Conservation (phyloP, 2,329 filamentous ascomycete species). For the Scedosporium boydii region DNA sequence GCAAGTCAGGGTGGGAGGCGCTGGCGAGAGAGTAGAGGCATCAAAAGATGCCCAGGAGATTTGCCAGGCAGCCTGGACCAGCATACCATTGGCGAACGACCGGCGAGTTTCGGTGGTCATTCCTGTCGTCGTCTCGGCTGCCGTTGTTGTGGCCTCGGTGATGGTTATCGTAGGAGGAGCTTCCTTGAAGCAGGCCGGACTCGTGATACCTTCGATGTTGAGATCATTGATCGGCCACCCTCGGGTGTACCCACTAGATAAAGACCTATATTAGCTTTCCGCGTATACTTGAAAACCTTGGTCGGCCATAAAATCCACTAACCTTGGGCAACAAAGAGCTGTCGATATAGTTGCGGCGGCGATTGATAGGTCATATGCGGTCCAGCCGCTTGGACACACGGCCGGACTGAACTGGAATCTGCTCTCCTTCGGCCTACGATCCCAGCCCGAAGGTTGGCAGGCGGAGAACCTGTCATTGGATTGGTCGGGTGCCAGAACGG, state of each 20-base stretch:
- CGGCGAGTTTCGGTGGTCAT: neutral
- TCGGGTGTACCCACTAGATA: neutral
- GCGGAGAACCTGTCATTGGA: neutral
- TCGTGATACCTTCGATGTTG: neutral
- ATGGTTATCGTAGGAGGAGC: neutral
- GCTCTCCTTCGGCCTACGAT: neutral
- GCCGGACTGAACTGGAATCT: neutral
- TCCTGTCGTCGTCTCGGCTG: neutral
- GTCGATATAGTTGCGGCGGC: neutral
- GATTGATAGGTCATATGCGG: neutral
- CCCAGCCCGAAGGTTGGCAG: neutral
- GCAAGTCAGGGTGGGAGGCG: neutral
- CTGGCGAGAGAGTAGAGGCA: neutral
- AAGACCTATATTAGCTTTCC: neutral
- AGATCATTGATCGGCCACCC: neutral
- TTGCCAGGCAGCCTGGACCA: neutral
- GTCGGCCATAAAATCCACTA: neutral
- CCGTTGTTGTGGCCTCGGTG: neutral
- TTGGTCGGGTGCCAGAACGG: neutral
- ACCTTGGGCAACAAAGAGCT: neutral
- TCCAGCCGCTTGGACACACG: neutral
- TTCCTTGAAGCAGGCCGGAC: neutral
- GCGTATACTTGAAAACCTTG: neutral
- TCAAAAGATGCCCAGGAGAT: neutral
- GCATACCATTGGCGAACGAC: neutral